Evolutionary conservation across 176 grass and related monocot genomes (phyloP).

Genomic region (Oryza punctata): DNA sequence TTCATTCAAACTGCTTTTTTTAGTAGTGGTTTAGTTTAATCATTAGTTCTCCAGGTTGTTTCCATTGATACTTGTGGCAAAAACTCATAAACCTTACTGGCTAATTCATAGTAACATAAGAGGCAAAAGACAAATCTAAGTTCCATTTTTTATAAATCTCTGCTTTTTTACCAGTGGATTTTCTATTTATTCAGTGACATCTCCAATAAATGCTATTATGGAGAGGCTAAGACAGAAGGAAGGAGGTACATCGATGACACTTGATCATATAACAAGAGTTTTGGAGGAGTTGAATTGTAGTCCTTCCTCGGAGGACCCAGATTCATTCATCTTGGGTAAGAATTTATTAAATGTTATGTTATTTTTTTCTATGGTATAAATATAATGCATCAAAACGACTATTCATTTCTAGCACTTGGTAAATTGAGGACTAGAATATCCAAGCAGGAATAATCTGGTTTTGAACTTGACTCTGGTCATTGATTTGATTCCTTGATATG

Average conservation of each 20-base stretch:
- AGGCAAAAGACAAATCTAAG: not conserved
- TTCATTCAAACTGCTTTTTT: not conserved
- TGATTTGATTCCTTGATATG: slow-evolving; percentile 6
- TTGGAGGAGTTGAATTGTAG: slow-evolving; percentile 64
- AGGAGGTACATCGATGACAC: slow-evolving; percentile 72
- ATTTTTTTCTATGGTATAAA: slow-evolving; percentile 17
- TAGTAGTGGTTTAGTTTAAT: not conserved
- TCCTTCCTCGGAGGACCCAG: slow-evolving; percentile 43
- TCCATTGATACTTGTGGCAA: slow-evolving; percentile 15
- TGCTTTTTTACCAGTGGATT: slow-evolving; percentile 19
- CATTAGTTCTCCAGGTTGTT: not conserved
- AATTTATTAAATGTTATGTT: not conserved
- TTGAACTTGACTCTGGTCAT: slow-evolving; percentile 2
- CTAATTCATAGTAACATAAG: slow-evolving; percentile 4
- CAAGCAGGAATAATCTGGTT: not conserved
- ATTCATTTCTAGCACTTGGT: slow-evolving; percentile 13
- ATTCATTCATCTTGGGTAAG: slow-evolving; percentile 67
- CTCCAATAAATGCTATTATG: slow-evolving; percentile 72
- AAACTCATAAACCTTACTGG: not conserved
- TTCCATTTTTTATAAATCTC: not conserved
- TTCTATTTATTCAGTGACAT: slow-evolving; percentile 54
- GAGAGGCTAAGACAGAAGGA: slow-evolving; percentile 72
- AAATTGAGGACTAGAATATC: not conserved
- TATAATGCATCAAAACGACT: not conserved
- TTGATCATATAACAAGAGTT: slow-evolving; percentile 72